Evolutionary conservation across 2,329 filamentous ascomycete species (phyloP).

Genomic region (Colletotrichum kahawae): DNA sequence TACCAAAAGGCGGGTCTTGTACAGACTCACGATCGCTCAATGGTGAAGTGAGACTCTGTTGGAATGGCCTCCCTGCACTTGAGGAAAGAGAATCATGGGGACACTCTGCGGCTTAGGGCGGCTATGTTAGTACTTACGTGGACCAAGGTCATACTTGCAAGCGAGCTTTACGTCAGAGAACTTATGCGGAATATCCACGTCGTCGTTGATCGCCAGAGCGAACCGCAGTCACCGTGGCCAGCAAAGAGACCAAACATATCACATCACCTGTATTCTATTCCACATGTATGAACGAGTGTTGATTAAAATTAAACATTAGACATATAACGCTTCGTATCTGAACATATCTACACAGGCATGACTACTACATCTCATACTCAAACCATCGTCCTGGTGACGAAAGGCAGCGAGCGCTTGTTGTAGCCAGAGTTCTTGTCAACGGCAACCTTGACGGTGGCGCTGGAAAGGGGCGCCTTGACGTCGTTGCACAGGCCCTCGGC

Average conservation of each 20-base stretch:
- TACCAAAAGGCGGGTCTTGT: no score
- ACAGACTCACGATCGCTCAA: no score
- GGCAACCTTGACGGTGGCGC: conserved; percentile 13
- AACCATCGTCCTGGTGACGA: background rate
- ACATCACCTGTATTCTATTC: background rate
- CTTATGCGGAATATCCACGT: background rate
- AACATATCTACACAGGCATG: background rate
- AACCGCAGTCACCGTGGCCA: background rate
- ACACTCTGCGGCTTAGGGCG: background rate
- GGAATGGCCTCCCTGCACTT: background rate
- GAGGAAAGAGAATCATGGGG: background rate
- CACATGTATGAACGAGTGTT: background rate
- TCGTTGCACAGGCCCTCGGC: conserved; percentile 15
- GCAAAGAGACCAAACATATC: background rate
- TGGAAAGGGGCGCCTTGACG: conserved; percentile 4
- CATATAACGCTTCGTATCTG: background rate
- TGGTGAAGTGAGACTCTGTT: no score
- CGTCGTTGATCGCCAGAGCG: fast-evolving
- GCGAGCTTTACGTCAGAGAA: background rate
- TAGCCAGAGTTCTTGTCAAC: conserved; percentile 18
- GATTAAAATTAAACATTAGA: background rate
- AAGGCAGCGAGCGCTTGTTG: conserved; percentile 6
- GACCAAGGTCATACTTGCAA: background rate
- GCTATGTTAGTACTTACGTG: background rate
- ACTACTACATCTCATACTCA: background rate